Evolutionary conservation across 192 early-diverging fungal species (phyloP), one percentile per base, ranked within the genome.

Genomic region (Dissophora globulifera): DNA sequence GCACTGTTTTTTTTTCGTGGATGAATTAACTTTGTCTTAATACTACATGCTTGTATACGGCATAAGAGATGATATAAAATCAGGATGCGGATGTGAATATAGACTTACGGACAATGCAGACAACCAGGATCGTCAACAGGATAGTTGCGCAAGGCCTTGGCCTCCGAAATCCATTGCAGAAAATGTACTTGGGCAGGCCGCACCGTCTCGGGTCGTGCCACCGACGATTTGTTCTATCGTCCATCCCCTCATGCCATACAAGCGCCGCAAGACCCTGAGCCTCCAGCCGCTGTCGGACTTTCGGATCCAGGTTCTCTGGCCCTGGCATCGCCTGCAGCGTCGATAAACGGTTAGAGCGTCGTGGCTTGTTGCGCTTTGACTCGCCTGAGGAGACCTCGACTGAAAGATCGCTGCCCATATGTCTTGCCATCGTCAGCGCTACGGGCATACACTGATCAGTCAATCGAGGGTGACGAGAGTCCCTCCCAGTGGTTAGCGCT

Each of bases 181-280:
- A 2, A 13, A 75, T 40, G 22, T 60, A 75, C 31, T 64, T 64
- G n/a, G 40, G 55, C 2, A 65, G 33, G n/a, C 71, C 71, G 26
- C 66, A 75, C 16, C 71, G 62, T 41, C 71, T 48, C 11, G 57
- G 71, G 45, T 75, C 71, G 49, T 54, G 66, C 56, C 62, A 60
- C 5, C 45, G 54, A 13, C 71, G 32, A 46, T 48, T 31, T 3
- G 19, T 13, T 23, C 30, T 22, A 5, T 29, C 70, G 15, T 19
- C 49, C 3, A 26, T 32, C 35, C 33, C 62, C 12, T 66, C 71
- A 10, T 41, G 25, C 20, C 65, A 50, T 12, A 42, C 42, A 7
- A 75, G 25, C 1, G 71, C 38, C 3, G 57, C 48, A 6, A 75
- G 26, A 12, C 56, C 71, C 23, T 66, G 47, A 2, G 55, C 62